These are phyloP conservation scores for Xylaria sp. DNA, from an alignment of 2,329 filamentous ascomycete genomes.

Conservation along the genomic window DNA sequence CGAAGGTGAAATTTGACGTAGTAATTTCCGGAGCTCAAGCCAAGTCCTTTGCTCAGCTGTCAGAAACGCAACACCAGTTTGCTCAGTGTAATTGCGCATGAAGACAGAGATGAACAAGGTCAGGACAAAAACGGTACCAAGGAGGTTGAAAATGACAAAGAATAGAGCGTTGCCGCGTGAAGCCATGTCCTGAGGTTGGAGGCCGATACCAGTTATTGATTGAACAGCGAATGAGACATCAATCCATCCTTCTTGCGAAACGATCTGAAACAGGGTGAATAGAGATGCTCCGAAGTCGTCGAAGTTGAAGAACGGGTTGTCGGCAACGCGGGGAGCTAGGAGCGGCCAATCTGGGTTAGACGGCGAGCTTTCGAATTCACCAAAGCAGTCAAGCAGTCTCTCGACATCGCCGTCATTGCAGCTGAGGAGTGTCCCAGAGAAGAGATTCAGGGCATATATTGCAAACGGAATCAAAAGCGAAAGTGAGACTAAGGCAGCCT, in stretches of 20 bases:
- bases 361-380: conserved; percentile 78
- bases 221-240: conserved; percentile 89
- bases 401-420: conserved; percentile 76
- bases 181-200: conserved; percentile 72
- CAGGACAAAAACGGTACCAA: conserved; percentile 94
- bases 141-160: conserved; percentile 94
- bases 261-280: conserved; percentile 98
- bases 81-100: conserved; percentile 99
- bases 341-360: conserved; percentile 79
- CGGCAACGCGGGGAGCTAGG: conserved; percentile 78
- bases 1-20: conserved; percentile 92
- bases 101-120: conserved; percentile 99
- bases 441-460: conserved; percentile 92
- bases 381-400: conserved; percentile 74
- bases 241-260: conserved; percentile 97
- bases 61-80: conserved; percentile 94
- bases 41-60: conserved; percentile 96
- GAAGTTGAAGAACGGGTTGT: conserved; percentile 88
- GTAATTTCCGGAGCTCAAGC: conserved; percentile 90
- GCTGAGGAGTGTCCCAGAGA: conserved; percentile 76
- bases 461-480: conserved; percentile 95
- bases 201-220: conserved; percentile 76
- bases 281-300: conserved; percentile 93
- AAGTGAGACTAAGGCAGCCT: conserved; percentile 89
- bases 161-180: conserved; percentile 89